Conservation (phyloP, 2,329 filamentous ascomycete species). For the Beauveria medogensis region DNA sequence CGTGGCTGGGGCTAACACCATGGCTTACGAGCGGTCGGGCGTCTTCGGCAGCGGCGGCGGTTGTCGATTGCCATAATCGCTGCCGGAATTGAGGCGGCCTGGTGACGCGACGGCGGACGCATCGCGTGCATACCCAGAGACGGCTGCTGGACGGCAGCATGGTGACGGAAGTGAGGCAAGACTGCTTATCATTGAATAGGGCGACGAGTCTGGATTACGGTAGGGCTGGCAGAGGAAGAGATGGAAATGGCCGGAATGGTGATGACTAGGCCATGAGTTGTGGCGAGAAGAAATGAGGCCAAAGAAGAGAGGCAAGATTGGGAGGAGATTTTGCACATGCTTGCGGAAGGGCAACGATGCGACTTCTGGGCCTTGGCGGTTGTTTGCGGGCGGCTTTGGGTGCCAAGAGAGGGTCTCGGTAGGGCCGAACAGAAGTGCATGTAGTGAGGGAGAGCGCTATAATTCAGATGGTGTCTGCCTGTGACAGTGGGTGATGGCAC, state of each 20-base stretch:
- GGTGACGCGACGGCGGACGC: constrained; percentile 35
- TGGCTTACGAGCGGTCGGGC: constrained; percentile 21
- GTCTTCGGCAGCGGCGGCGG: constrained; percentile 25
- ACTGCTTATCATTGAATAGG: constrained; percentile 1
- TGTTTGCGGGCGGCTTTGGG: background rate
- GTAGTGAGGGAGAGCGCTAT: background rate
- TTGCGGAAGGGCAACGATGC: background rate
- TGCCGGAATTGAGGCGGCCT: constrained; percentile 22
- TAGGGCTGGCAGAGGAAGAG: background rate
- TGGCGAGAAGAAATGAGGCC: background rate
- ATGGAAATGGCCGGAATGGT: background rate
- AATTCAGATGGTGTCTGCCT: background rate
- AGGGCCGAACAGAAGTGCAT: background rate
- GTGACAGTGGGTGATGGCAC: too few species aligned
- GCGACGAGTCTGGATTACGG: background rate
- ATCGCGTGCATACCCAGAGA: constrained; percentile 23
- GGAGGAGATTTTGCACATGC: constrained; percentile 11
- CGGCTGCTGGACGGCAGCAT: constrained; percentile 10
- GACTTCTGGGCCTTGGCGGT: background rate
- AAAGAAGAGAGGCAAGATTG: background rate
- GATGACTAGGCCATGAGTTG: background rate
- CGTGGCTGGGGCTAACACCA: constrained; percentile 38
- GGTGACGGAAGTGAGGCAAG: background rate
- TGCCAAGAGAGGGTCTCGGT: too few species aligned
- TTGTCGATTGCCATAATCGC: constrained; percentile 34